Evolutionary conservation across 2,329 filamentous ascomycete genomes (phyloP).

Genomic region (Epichloe sp.): DNA sequence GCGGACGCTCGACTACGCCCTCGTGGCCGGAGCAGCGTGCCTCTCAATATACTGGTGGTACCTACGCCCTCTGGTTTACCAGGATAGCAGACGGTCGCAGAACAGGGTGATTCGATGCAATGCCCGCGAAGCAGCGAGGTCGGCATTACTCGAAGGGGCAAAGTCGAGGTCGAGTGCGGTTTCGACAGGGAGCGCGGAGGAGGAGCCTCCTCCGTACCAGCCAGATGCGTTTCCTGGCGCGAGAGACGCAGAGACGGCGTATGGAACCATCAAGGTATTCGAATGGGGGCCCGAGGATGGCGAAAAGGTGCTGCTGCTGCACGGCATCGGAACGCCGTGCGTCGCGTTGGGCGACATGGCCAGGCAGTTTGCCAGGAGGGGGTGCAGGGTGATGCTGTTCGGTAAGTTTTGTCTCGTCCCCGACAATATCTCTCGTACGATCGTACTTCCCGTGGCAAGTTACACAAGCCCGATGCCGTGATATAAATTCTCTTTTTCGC

Average conservation of each 20-base stretch:
- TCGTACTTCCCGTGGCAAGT: no score
- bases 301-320: conserved; percentile 60
- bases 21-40: conserved; percentile 14
- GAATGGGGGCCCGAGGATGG: conserved; percentile 68
- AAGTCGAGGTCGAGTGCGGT: no score
- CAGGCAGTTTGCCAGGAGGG: conserved; percentile 47
- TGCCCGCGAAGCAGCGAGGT: conserved; percentile 2
- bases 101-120: not conserved
- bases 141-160: not conserved
- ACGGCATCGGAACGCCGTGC: conserved; percentile 71
- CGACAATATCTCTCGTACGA: conserved; percentile 42
- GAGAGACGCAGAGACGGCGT: conserved; percentile 55
- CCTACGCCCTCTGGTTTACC: conserved; percentile 13
- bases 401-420: conserved; percentile 39
- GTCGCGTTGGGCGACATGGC: conserved; percentile 55
- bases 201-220: conserved; percentile 43
- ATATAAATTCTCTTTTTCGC: no score
- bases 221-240: conserved; percentile 56
- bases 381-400: conserved; percentile 69
- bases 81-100: conserved; percentile 5
- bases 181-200: not conserved
- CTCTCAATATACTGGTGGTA: conserved; percentile 24
- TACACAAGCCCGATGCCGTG: no score
- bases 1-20: conserved; percentile 5
- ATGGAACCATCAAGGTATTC: conserved; percentile 60